phyloP scores from a whole-genome alignment of 2,329 filamentous ascomycete genomes.

The Xylariaceae sp. region DNA sequence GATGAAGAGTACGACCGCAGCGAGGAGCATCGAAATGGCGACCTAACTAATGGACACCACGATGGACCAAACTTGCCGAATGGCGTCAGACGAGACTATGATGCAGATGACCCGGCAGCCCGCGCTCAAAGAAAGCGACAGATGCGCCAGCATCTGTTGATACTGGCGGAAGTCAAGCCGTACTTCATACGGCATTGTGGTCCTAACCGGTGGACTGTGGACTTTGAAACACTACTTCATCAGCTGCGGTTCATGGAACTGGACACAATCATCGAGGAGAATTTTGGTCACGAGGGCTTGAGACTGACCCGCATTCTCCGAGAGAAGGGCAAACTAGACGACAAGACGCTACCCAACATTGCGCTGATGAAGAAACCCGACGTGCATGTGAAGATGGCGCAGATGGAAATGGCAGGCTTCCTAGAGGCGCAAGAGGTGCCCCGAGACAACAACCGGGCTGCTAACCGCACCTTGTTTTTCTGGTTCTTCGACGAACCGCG shows the following conservation, averaged over 20 bases:
- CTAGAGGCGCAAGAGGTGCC: slow-evolving; percentile 94
- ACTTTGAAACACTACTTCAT: slow-evolving; percentile 70
- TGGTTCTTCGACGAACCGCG: slow-evolving; percentile 85
- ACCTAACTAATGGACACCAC: slow-evolving; percentile 27
- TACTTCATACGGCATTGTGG: slow-evolving; percentile 67
- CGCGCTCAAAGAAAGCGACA: slow-evolving; percentile 49
- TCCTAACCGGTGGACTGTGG: slow-evolving; percentile 73
- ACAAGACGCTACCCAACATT: slow-evolving; percentile 77
- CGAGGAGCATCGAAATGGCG: slow-evolving; percentile 17
- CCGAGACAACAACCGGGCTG: slow-evolving; percentile 75
- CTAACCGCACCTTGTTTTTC: slow-evolving; percentile 81
- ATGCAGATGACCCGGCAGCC: slow-evolving; percentile 42
- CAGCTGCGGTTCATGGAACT: slow-evolving; percentile 73
- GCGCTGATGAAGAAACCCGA: slow-evolving; percentile 83
- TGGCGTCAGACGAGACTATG: slow-evolving; percentile 33
- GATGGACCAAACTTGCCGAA: slow-evolving; percentile 18
- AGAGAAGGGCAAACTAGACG: slow-evolving; percentile 88
- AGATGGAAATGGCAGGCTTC: slow-evolving; percentile 81
- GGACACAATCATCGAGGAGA: slow-evolving; percentile 74
- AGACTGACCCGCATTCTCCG: slow-evolving; percentile 82
- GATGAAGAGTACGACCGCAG: slow-evolving; percentile 36
- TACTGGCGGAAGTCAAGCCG: slow-evolving; percentile 66
- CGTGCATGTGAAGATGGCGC: slow-evolving; percentile 76
- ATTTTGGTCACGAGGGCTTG: slow-evolving; percentile 71
- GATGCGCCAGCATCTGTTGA: slow-evolving; percentile 68